phyloP scores from a whole-genome alignment of 805 yeast genomes.

The Yamadazyma akitaensis region DNA sequence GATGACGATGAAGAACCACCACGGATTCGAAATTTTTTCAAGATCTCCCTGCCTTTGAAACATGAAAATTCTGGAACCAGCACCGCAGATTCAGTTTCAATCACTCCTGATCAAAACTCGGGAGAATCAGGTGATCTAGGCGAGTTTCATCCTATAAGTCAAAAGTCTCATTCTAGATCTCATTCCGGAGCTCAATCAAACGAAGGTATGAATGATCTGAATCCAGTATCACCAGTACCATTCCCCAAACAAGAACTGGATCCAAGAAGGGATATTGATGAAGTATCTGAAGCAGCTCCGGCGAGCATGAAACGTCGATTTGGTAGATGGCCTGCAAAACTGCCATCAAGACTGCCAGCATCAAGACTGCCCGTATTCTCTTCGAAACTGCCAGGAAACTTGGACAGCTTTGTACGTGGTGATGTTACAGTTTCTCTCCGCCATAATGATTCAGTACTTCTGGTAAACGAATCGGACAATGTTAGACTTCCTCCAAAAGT shows the following conservation, averaged over 20 bases:
- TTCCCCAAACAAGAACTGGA: neutral
- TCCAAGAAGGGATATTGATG: neutral
- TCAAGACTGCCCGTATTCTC: neutral
- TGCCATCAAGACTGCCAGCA: neutral
- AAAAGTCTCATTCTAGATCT: neutral
- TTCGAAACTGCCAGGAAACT: slow-evolving; percentile 1
- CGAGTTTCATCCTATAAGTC: neutral
- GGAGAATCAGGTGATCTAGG: slow-evolving; percentile 1
- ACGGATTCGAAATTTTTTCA: slow-evolving; percentile 12
- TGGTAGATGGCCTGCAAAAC: slow-evolving; percentile 1
- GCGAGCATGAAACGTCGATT: slow-evolving; percentile 12
- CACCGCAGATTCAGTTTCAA: neutral
- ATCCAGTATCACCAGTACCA: neutral
- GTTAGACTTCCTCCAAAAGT: slow-evolving; percentile 1
- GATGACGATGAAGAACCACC: slow-evolving; percentile 7
- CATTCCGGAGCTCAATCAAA: neutral
- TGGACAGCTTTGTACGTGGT: slow-evolving; percentile 4
- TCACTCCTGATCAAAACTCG: neutral
- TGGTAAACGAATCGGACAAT: slow-evolving; percentile 14
- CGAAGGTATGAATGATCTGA: neutral
- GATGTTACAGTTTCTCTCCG: slow-evolving; percentile 34
- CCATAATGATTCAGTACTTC: slow-evolving; percentile 36
- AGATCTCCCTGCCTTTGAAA: slow-evolving; percentile 5
- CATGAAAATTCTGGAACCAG: neutral
- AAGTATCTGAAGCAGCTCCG: slow-evolving; percentile 9